Conservation (phyloP, 2,329 filamentous ascomycete species). For the Pyrenochaeta sp. region DNA sequence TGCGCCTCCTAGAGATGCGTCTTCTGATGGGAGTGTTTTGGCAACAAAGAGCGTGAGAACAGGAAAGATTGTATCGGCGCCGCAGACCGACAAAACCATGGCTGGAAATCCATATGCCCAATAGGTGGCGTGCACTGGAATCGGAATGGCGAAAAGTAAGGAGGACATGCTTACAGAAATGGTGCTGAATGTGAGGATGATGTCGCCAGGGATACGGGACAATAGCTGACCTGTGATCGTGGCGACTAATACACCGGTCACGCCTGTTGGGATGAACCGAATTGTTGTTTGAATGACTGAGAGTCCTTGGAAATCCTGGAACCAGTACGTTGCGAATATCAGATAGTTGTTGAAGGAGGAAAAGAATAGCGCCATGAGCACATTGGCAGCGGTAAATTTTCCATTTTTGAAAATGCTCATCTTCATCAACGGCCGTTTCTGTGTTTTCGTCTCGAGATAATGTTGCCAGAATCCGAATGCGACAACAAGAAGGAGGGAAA, state of each 20-base stretch:
- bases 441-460: conserved; percentile 63
- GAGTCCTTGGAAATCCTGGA: conserved; percentile 71
- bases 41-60: conserved; percentile 72
- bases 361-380: conserved; percentile 73
- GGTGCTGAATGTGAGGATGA: conserved; percentile 67
- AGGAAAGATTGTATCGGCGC: conserved; percentile 73
- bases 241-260: conserved; percentile 66
- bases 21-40: conserved; percentile 66
- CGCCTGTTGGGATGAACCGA: conserved; percentile 72
- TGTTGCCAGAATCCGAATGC: conserved; percentile 70
- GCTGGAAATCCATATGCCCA: conserved; percentile 73
- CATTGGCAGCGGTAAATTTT: conserved; percentile 69
- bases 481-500: conserved; percentile 64
- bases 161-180: conserved; percentile 63
- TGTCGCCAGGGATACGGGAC: conserved; percentile 64
- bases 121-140: conserved; percentile 68
- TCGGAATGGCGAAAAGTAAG: conserved; percentile 71
- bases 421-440: conserved; percentile 69
- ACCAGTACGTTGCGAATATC: conserved; percentile 74
- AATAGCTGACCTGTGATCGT: conserved; percentile 55
- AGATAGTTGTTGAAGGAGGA: conserved; percentile 73
- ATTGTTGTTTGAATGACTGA: conserved; percentile 72
- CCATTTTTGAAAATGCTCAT: conserved; percentile 69
- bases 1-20: conserved; percentile 73
- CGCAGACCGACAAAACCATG: conserved; percentile 71